These are phyloP conservation scores for Gentiana macrophylla DNA, from an alignment of 257 asterid species.

Conservation along the genomic window DNA sequence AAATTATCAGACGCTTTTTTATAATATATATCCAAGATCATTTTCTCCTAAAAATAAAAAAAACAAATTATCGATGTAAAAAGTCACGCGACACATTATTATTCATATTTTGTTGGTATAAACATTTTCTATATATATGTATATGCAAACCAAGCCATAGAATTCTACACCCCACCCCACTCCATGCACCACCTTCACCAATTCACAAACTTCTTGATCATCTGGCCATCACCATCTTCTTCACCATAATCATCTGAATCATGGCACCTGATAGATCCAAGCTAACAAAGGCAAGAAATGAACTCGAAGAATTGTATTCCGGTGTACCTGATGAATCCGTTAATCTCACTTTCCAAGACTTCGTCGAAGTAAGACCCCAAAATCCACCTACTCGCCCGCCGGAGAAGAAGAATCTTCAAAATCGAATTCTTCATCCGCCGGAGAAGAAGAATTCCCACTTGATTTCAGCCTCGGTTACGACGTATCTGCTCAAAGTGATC, in stretches of 20 bases:
- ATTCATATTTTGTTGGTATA: too few species aligned
- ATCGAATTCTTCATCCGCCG: conserved; percentile 46
- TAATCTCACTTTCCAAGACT: conserved; percentile 69
- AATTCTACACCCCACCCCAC: too few species aligned
- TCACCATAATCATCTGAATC: background rate
- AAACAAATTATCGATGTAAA: too few species aligned
- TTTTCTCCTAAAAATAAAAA: too few species aligned
- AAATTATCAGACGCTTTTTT: too few species aligned
- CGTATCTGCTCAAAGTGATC: conserved; percentile 20
- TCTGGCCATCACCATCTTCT: too few species aligned
- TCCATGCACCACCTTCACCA: background rate
- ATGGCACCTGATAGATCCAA: conserved; percentile 35
- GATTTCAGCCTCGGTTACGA: conserved; percentile 50
- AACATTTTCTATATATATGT: too few species aligned
- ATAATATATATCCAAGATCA: too few species aligned
- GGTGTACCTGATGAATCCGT: conserved; percentile 84
- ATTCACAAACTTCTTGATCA: background rate
- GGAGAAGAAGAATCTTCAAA: conserved; percentile 10
- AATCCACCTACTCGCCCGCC: background rate
- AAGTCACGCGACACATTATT: too few species aligned
- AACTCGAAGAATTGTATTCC: conserved; percentile 55
- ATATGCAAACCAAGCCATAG: too few species aligned
- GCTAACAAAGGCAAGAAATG: conserved; percentile 40
- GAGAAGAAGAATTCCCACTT: conserved; percentile 26
- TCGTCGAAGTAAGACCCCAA: conserved; percentile 37